Percentiles rank a stretch among this genome's conserved stretches.
Evolutionary conservation across 495 filamentous ascomycete species (phyloP).

Genomic region (Penicillium pulvis): DNA sequence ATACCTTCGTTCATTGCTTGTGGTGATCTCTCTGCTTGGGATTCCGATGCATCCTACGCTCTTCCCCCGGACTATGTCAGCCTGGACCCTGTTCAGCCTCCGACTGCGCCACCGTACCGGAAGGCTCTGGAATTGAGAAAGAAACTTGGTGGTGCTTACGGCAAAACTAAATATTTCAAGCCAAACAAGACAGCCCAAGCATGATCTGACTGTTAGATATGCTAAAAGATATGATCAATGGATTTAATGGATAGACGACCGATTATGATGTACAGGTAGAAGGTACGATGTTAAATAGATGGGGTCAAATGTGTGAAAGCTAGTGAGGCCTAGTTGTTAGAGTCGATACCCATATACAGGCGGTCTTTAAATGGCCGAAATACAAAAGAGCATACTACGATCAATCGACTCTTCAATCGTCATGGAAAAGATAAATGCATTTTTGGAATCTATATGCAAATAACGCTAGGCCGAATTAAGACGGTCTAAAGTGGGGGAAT

Average conservation of each 20-base stretch:
- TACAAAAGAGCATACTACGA: not conserved
- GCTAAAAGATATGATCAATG: conserved; percentile 7
- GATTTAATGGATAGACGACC: conserved; percentile 17
- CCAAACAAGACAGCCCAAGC: conserved; percentile 22
- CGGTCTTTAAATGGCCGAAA: not conserved
- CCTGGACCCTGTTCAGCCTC: conserved; percentile 92
- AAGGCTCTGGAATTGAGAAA: conserved; percentile 83
- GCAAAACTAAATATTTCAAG: conserved; percentile 64
- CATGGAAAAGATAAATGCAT: conserved; percentile 15
- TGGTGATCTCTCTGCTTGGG: conserved; percentile 90
- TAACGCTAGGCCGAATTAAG: conserved; percentile 20
- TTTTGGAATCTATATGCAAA: conserved; percentile 21
- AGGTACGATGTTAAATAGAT: conserved; percentile 14
- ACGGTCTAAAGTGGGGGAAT: conserved; percentile 28
- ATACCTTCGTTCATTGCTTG: conserved; percentile 95
- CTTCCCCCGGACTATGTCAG: conserved; percentile 76
- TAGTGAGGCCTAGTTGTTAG: not conserved
- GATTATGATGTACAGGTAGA: conserved; percentile 16
- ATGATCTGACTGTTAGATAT: conserved; percentile 12
- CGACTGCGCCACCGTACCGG: conserved; percentile 94
- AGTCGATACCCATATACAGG: not conserved
- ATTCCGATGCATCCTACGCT: conserved; percentile 90
- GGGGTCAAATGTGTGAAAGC: not conserved
- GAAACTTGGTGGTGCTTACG: conserved; percentile 75
- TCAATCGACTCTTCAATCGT: not conserved